Base-by-base conservation (phyloP, 345 rosid species). In the Excoecaria cochinchinensis region DNA sequence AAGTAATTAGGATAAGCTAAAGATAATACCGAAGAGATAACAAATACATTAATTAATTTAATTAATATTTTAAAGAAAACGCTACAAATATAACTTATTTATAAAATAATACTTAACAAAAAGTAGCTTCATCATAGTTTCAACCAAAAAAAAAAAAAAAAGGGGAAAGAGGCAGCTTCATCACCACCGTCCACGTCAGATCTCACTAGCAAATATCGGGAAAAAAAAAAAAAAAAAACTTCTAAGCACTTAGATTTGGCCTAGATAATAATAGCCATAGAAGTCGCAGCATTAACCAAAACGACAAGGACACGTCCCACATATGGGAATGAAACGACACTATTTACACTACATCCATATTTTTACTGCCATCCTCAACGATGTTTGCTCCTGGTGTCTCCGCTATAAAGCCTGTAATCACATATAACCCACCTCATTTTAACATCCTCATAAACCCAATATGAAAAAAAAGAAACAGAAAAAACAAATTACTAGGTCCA, bases 321-420 rank as follows among this genome's bases (percentile, higher is more conserved):
- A 70, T 8, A 2, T 11, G 53, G 3, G 22, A 15, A 22, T 46
- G 36, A 67, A 67, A 75, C 47, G 57, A 57, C 72, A 31, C 5
- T 76, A 76, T 76, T 60, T 69, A 76, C 78, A 74, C 6, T 24
- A 31, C 15, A 66, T 5, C 53, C 8, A 17, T 9, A 8, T 2
- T 24, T 21, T 53, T 39, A 21, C 38, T n/a, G 13, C 76, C 71
- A 24, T 31, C 58, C 58, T 76, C 66, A 80, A 65, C 77, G 93
- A 56, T 86, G 97, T 88, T 90, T 86, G 89, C 91, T 95, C 86
- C 90, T 88, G 0, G 95, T 88, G 69, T 91, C 97, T 51, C 89
- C 92, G 51, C 97, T 92, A 92, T 95, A 95, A 47, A 95, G 87
- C 99, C 99, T 95, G 87, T 57, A 62, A 77, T 59, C 80, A 81